Evolutionary conservation across 352 stramenopile genomes (phyloP).

Genomic region (Phytophthora multivora): DNA sequence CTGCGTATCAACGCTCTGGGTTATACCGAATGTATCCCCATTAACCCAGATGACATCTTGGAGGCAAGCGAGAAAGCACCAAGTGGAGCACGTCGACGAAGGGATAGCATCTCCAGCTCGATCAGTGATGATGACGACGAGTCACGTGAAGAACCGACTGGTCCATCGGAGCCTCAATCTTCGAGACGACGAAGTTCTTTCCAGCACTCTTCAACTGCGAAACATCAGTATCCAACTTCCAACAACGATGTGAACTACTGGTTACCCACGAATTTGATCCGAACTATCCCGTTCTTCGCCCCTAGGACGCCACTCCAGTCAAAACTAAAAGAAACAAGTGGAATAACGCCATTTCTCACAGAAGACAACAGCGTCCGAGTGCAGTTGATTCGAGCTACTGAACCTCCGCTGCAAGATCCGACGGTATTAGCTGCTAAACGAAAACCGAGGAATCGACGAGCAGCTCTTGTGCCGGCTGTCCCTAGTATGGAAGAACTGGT

Average conservation of each 20-base stretch:
- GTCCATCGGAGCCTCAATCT: constrained; percentile 22
- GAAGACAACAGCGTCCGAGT: constrained; percentile 79
- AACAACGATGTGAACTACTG: constrained; percentile 63
- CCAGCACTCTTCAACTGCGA: constrained; percentile 5
- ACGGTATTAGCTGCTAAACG: constrained; percentile 23
- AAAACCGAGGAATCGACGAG: constrained; percentile 41
- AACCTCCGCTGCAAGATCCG: constrained; percentile 72
- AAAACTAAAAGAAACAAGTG: constrained; percentile 80
- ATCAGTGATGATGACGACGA: constrained; percentile 43
- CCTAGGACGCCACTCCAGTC: constrained; percentile 72
- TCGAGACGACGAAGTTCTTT: constrained; percentile 3
- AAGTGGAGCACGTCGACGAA: constrained; percentile 40
- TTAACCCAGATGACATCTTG: constrained; percentile 61
- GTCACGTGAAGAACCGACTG: constrained; percentile 5
- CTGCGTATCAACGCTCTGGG: constrained; percentile 74
- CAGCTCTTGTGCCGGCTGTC: constrained; percentile 39
- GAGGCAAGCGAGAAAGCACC: constrained; percentile 53
- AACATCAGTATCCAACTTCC: not conserved
- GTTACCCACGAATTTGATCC: constrained; percentile 77
- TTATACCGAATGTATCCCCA: constrained; percentile 77
- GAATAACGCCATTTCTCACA: constrained; percentile 62
- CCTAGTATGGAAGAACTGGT: constrained; percentile 43
- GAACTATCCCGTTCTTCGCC: constrained; percentile 78
- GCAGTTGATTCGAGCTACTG: constrained; percentile 75
- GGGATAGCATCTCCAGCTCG: constrained; percentile 33